Base-by-base conservation (phyloP, 495 filamentous ascomycete species). In the Aspergillus incahuasiensis region DNA sequence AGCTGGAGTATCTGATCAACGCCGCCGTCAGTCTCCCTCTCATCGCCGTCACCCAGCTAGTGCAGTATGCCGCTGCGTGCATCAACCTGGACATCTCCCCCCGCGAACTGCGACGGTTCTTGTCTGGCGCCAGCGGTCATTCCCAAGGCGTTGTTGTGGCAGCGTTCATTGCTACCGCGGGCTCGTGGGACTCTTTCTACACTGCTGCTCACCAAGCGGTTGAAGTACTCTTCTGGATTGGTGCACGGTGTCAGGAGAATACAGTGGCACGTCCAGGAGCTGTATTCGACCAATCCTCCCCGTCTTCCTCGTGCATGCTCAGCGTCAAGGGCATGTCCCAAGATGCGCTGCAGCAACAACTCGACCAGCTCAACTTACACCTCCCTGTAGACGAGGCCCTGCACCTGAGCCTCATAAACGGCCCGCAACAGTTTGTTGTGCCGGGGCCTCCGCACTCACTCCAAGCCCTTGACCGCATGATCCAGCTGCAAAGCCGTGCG, bases 71-170 rank as follows among this genome's bases (percentile, higher is more conserved):
- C 4, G 12, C 13, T 15, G 12, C 32, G 8, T 35, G 32, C 9
- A 35, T 11, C 8, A 35, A 11, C 32, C 9, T 35, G 8, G 12
- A 35, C 4, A 12, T 11, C 2, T 11, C 8, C 5, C 32, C 32
- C 9, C 6, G 32, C 4, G 32, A 35, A 2, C 12, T 35, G 8
- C 8, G 8, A 2, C 86, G 91, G 52, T 81, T 85, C 39, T 79
- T 96, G 59, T 81, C 81, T 40, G 94, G 94, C 42, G 88, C 90
- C 2, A 97, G 95, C 19, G 94, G 94, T 64, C 94, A 98, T 70
- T 98, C 94, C 1, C 94, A 98, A 65, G 94, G 94, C 61, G 81
- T 98, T n/a, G 85, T 98, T 53, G 87, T 91, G 13, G 94, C 94
- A 15, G 91, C 91, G 16, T 89, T 85, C 20, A 92, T 94, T 47